Evolutionary conservation across 805 yeast genomes (phyloP).

Genomic region (Lipomyces anomalus): DNA sequence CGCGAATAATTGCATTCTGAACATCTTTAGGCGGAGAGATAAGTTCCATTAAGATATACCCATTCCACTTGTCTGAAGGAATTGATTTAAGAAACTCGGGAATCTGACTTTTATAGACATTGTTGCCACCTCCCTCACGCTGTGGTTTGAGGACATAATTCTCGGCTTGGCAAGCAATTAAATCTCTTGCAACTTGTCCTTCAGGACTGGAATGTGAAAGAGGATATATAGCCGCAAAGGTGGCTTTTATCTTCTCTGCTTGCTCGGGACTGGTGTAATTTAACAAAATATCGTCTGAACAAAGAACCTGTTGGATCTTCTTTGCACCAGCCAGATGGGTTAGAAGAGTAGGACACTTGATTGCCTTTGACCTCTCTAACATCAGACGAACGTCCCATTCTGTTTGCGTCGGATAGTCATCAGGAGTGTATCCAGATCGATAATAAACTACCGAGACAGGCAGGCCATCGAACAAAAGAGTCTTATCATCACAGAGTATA

Average conservation of each 20-base stretch:
- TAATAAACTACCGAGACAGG: slow-evolving; percentile 87
- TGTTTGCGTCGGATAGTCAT: slow-evolving; percentile 58
- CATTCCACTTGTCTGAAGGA: slow-evolving; percentile 66
- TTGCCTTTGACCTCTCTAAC: slow-evolving; percentile 70
- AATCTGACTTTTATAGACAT: slow-evolving; percentile 79
- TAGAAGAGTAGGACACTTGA: slow-evolving; percentile 84
- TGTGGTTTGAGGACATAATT: slow-evolving; percentile 89
- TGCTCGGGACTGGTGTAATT: slow-evolving; percentile 40
- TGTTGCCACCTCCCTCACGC: slow-evolving; percentile 98
- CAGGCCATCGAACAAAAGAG: slow-evolving; percentile 35
- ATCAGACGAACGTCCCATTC: slow-evolving; percentile 75
- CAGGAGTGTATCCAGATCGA: slow-evolving; percentile 83
- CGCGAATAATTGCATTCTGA: slow-evolving; percentile 65
- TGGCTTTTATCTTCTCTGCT: slow-evolving; percentile 34
- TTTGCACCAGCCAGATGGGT: slow-evolving; percentile 92
- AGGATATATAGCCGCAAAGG: slow-evolving; percentile 86
- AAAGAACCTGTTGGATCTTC: slow-evolving; percentile 84
- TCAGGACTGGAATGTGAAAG: slow-evolving; percentile 42
- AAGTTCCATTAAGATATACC: slow-evolving; percentile 88
- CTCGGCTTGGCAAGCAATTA: slow-evolving; percentile 41
- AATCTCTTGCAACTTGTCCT: slow-evolving; percentile 21
- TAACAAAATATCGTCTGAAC: slow-evolving; percentile 46
- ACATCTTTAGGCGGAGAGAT: slow-evolving; percentile 65
- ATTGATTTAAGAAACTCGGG: slow-evolving; percentile 60
- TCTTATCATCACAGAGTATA: too few species aligned